These are phyloP conservation scores for Acacia confusa DNA, from an alignment of 306 rosid genomes.

Conservation along the genomic window DNA sequence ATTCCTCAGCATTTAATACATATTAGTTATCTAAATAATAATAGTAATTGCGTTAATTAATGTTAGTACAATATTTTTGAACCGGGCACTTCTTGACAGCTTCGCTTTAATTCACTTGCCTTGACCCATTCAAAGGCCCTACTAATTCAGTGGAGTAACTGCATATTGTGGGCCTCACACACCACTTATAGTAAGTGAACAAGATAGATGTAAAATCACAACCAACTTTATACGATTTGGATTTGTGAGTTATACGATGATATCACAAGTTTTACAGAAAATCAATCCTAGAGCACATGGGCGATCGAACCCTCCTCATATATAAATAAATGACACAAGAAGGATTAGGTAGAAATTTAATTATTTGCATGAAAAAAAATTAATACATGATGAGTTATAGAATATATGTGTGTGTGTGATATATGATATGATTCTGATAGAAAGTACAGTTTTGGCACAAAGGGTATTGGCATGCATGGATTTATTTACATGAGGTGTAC, in stretches of 20 bases:
- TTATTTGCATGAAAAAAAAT: neutral
- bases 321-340: conserved; percentile 5
- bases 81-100: conserved; percentile 25
- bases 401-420: neutral
- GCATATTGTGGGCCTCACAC: conserved; percentile 42
- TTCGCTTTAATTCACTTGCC: conserved; percentile 34
- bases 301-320: conserved; percentile 28
- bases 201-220: conserved; percentile 44
- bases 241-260: conserved; percentile 42
- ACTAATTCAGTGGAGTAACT: conserved; percentile 31
- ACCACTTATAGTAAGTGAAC: conserved; percentile 37
- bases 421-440: neutral
- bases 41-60: neutral
- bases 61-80: conserved; percentile 27
- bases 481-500: conserved; percentile 43
- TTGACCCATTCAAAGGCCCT: conserved; percentile 39
- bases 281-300: conserved; percentile 56
- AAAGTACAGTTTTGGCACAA: neutral
- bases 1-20: conserved; percentile 18
- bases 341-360: conserved; percentile 23
- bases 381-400: neutral
- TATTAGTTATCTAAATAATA: neutral
- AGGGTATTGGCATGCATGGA: conserved; percentile 41
- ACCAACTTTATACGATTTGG: conserved; percentile 40
- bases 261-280: conserved; percentile 47